phyloP scores from a whole-genome alignment of 2,329 filamentous ascomycete genomes.

The Colletotrichum agaves region DNA sequence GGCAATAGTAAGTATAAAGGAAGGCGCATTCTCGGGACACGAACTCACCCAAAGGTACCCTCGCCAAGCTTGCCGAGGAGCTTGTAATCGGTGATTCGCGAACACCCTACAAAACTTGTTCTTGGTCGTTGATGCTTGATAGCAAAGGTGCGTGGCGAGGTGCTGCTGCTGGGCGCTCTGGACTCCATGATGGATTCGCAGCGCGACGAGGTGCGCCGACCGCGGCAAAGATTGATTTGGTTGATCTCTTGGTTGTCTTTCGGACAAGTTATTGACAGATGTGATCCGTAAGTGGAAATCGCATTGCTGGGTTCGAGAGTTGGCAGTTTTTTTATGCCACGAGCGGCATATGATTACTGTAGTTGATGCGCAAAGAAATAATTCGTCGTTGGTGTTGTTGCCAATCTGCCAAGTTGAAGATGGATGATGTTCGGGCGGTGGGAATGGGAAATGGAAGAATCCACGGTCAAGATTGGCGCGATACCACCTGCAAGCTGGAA shows the following conservation, averaged over 20 bases:
- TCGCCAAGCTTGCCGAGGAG: conserved; percentile 87
- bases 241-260: conserved; percentile 14
- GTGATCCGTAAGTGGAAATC: background rate
- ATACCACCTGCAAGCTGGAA: conserved; percentile 1
- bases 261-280: background rate
- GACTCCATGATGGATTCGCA: conserved; percentile 31
- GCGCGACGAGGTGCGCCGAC: conserved; percentile 25
- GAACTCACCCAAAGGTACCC: conserved; percentile 86
- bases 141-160: conserved; percentile 67
- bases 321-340: background rate
- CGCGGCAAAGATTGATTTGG: conserved; percentile 13
- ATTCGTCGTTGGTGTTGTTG: conserved; percentile 3
- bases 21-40: background rate
- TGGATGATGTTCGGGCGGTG: conserved; percentile 18
- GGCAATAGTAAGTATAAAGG: conserved; percentile 3
- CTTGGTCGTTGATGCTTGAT: conserved; percentile 64
- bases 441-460: conserved; percentile 28
- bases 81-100: conserved; percentile 83
- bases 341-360: background rate
- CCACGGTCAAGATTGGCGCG: conserved; percentile 16
- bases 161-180: conserved; percentile 45
- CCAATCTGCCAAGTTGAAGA: conserved; percentile 1
- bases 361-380: background rate
- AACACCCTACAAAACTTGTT: conserved; percentile 83
- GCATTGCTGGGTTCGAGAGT: conserved; percentile 24